phyloP scores from a whole-genome alignment of 345 rosid genomes.

The Cardamine resedifolia region DNA sequence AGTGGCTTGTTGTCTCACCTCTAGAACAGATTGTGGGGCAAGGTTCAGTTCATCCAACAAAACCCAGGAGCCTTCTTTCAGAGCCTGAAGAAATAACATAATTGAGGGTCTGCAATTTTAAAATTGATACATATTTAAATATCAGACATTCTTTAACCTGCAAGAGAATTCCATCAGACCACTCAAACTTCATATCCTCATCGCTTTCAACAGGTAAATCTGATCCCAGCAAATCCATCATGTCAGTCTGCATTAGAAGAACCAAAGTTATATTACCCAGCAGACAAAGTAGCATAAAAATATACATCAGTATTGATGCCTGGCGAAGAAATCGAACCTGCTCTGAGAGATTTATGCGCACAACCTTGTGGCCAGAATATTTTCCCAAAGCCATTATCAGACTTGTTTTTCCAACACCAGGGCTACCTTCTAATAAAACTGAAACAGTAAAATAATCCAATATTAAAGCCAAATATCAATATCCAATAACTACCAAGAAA shows the following conservation, averaged over 20 bases:
- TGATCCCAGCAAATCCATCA: slow-evolving; percentile 97
- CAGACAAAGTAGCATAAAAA: background rate
- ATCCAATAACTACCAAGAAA: slow-evolving; percentile 13
- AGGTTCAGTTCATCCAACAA: slow-evolving; percentile 97
- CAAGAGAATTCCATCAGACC: slow-evolving; percentile 95
- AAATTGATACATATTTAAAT: slow-evolving; percentile 1
- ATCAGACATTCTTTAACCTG: slow-evolving; percentile 52
- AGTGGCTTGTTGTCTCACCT: slow-evolving; percentile 45
- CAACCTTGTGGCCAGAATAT: slow-evolving; percentile 92
- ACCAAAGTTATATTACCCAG: slow-evolving; percentile 19
- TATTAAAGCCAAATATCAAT: slow-evolving; percentile 21
- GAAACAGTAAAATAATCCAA: slow-evolving; percentile 27
- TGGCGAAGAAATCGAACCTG: slow-evolving; percentile 54
- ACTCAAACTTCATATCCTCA: slow-evolving; percentile 87
- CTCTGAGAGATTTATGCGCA: slow-evolving; percentile 94
- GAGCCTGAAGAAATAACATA: slow-evolving; percentile 54
- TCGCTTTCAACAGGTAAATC: slow-evolving; percentile 89
- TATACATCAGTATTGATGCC: slow-evolving; percentile 15
- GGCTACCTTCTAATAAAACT: slow-evolving; percentile 95
- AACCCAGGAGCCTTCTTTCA: slow-evolving; percentile 96
- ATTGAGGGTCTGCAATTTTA: background rate
- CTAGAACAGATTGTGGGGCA: slow-evolving; percentile 96
- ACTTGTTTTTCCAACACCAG: slow-evolving; percentile 99
- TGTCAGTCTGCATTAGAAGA: slow-evolving; percentile 75
- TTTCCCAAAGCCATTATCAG: slow-evolving; percentile 82